Evolutionary conservation across 345 rosid species (phyloP), one percentile per base, ranked within the genome.

Genomic region (Eucalyptus microcorys): DNA sequence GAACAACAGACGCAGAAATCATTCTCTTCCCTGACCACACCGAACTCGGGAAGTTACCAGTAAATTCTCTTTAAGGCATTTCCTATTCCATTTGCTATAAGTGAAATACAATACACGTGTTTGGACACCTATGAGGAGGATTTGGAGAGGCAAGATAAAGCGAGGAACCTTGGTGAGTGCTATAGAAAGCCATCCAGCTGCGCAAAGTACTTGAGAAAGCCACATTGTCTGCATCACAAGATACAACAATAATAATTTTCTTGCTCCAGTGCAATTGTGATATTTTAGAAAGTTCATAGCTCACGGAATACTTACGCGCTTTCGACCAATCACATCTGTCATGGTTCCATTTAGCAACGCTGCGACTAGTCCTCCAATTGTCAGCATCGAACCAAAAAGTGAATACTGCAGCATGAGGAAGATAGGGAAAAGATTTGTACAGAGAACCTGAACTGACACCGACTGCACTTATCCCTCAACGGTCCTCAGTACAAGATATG

Each of bases 331-430:
- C 43, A 85, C 45, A 57, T 71, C 85, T 45, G 91, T 8, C 8
- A 90, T 19, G 21, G 15, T 86, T 14, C 91, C 91, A 42, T 85
- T 89, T 14, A 87, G 15, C 7, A 90, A 32, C 12, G 93, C 89
- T 42, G 90, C 91, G 5, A 90, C 48, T 88, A 89, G 85, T 89
- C 91, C 93, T 81, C 93, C 93, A n/a, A 92, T 42, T 10, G 92
- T 90, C 89, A 92, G 30, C 30, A 83, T 84, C 49, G 92, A 92
- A 40, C 93, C 93, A 48, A 92, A 90, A 66, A 90, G 88, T 8
- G 93, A 92, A 81, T 89, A 92, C 93, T 92, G 87, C 83, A 87
- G 87, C 52, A 37, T 40, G 10, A 76, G 50, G 17, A 66, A 48
- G 27, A 61, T 21, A 66, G 48, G 26, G 49, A 16, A 85, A 84